Conservation (phyloP, 1,284 basidiomycete genomes). For the Fistulinella cinereoalba region DNA sequence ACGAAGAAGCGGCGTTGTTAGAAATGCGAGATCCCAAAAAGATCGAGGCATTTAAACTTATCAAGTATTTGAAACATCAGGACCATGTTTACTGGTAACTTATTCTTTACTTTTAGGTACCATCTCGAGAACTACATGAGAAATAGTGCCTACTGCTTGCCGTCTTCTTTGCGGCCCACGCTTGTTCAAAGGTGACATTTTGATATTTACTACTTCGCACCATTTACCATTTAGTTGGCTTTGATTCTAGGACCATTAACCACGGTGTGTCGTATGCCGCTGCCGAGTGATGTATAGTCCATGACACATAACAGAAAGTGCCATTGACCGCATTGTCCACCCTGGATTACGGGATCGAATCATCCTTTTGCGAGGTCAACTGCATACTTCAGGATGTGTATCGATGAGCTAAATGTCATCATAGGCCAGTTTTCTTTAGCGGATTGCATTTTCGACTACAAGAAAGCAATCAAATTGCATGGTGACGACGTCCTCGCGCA, state of each 20-base stretch:
- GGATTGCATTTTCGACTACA: constrained; percentile 72
- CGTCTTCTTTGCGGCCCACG: constrained; percentile 82
- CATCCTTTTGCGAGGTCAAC: constrained; percentile 76
- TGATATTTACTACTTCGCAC: not conserved
- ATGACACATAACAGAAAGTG: constrained; percentile 55
- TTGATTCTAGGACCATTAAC: constrained; percentile 63
- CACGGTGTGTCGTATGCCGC: constrained; percentile 54
- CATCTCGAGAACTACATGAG: constrained; percentile 84
- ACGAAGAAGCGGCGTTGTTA: constrained; percentile 21
- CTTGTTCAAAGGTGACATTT: constrained; percentile 71
- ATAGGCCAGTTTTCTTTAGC: constrained; percentile 74
- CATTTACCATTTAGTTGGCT: constrained; percentile 14
- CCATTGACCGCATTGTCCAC: constrained; percentile 86
- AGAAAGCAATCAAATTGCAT: constrained; percentile 67
- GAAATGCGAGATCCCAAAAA: constrained; percentile 57
- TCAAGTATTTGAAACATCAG: constrained; percentile 51
- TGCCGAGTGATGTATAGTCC: constrained; percentile 6
- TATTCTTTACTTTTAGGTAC: constrained; percentile 48
- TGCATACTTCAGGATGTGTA: constrained; percentile 21
- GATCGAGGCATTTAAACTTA: constrained; percentile 77
- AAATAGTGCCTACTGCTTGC: constrained; percentile 82
- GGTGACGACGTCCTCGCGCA: constrained; percentile 88
- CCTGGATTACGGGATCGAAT: constrained; percentile 86
- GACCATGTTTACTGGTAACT: not conserved
- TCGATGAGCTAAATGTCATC: constrained; percentile 35